Conservation (phyloP, 1,284 basidiomycete genomes). For the Sutorius eximius region DNA sequence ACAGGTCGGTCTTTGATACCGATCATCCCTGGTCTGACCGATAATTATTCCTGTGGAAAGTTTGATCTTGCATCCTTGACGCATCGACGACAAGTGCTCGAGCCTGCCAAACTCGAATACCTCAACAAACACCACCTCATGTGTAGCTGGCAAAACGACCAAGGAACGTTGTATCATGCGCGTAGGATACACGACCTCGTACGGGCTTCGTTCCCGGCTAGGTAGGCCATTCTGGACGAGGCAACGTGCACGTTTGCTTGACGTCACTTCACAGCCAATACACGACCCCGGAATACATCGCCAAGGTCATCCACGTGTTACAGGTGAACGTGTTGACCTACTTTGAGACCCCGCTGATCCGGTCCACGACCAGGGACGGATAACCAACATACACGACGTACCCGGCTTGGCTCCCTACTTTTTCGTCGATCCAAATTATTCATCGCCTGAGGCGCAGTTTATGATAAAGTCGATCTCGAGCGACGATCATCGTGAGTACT, state of each 20-base stretch:
- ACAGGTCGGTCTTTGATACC: slow-evolving; percentile 41
- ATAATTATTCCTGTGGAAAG: slow-evolving; percentile 33
- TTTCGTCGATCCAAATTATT: slow-evolving; percentile 67
- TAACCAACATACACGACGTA: slow-evolving; percentile 69
- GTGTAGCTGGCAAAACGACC: slow-evolving; percentile 43
- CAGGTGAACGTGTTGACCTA: slow-evolving; percentile 41
- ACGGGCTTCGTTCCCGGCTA: slow-evolving; percentile 42
- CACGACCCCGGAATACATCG: slow-evolving; percentile 54
- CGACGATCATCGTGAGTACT: slow-evolving; percentile 44
- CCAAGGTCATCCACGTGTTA: slow-evolving; percentile 54
- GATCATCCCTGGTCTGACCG: not conserved
- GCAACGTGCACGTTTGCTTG: not conserved
- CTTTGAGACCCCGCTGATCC: not conserved
- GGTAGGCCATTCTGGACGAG: slow-evolving; percentile 22
- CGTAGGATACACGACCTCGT: slow-evolving; percentile 47
- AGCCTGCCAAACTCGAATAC: slow-evolving; percentile 69
- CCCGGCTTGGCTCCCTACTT: slow-evolving; percentile 69
- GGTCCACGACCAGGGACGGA: slow-evolving; percentile 55
- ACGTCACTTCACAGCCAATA: slow-evolving; percentile 40
- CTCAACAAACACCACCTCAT: slow-evolving; percentile 79
- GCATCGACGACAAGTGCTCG: slow-evolving; percentile 73
- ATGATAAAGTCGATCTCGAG: slow-evolving; percentile 51
- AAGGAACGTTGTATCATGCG: slow-evolving; percentile 50
- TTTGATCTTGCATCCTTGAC: slow-evolving; percentile 74
- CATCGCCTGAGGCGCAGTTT: slow-evolving; percentile 50